phyloP scores from a whole-genome alignment of 1,284 basidiomycete genomes.

The Anthracocystis setariae region DNA sequence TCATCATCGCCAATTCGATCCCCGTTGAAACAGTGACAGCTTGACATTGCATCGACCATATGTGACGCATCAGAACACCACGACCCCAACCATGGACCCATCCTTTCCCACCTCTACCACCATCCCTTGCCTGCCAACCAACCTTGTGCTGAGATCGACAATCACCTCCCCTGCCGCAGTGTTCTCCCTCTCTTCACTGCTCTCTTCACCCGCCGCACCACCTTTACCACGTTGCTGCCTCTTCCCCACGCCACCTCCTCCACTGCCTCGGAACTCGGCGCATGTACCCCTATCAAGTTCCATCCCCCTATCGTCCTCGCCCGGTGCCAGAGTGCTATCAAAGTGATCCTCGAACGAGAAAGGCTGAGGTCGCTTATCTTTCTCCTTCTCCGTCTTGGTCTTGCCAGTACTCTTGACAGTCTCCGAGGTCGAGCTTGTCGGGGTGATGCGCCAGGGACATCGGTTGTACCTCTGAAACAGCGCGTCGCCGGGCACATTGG shows the following conservation, averaged over 20 bases:
- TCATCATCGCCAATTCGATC: too few species aligned
- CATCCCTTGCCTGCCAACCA: constrained; percentile 38
- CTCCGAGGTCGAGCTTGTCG: not conserved
- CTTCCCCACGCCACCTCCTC: not conserved
- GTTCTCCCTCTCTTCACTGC: constrained; percentile 25
- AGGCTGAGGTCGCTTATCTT: not conserved
- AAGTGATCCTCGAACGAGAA: constrained; percentile 39
- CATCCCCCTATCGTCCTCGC: constrained; percentile 37
- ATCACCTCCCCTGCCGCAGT: constrained; percentile 22
- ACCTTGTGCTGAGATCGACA: constrained; percentile 39
- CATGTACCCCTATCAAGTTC: constrained; percentile 46
- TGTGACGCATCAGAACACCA: constrained; percentile 23
- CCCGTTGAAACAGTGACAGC: too few species aligned
- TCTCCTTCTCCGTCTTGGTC: constrained; percentile 8
- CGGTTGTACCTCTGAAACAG: constrained; percentile 49
- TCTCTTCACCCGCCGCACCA: constrained; percentile 9
- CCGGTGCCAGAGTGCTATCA: constrained; percentile 24
- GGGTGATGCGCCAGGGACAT: constrained; percentile 39
- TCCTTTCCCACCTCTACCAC: constrained; percentile 43
- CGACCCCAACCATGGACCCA: constrained; percentile 40
- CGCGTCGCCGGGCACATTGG: constrained; percentile 46
- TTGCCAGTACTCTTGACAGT: constrained; percentile 5
- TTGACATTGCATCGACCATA: too few species aligned
- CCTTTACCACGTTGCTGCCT: not conserved
- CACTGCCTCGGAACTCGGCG: constrained; percentile 32